Evolutionary conservation across 1,284 basidiomycete species (phyloP).

Genomic region (Anthracocystis panici-leucophaei): DNA sequence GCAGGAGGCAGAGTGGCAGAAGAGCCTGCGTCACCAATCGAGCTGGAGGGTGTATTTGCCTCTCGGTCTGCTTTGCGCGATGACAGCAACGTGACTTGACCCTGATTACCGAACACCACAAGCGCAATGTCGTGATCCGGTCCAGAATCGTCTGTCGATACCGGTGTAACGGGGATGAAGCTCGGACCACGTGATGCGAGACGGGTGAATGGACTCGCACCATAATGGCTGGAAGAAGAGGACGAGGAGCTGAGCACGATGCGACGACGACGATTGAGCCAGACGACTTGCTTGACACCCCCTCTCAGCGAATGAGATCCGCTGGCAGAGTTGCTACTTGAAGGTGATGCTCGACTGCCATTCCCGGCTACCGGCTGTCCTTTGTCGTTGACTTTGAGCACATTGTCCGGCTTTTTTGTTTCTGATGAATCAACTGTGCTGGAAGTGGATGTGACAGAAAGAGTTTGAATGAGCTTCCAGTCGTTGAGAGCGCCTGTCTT

Average conservation of each 20-base stretch:
- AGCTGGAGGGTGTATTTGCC: neutral
- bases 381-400: constrained; percentile 44
- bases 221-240: constrained; percentile 22
- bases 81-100: constrained; percentile 37
- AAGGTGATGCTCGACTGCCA: constrained; percentile 14
- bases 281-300: constrained; percentile 24
- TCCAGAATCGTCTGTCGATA: constrained; percentile 14
- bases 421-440: neutral
- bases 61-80: constrained; percentile 24
- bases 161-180: constrained; percentile 6
- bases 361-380: constrained; percentile 20
- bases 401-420: constrained; percentile 21
- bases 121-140: constrained; percentile 37
- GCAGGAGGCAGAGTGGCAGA: neutral
- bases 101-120: constrained; percentile 39
- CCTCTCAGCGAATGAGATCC: constrained; percentile 10
- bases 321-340: constrained; percentile 1
- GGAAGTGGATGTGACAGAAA: constrained; percentile 14
- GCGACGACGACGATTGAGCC: constrained; percentile 41
- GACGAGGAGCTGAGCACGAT: constrained; percentile 21
- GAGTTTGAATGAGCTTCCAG: constrained; percentile 34
- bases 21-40: neutral
- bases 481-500: constrained; percentile 43
- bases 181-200: constrained; percentile 31
- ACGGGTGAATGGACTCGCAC: constrained; percentile 23